These are phyloP conservation scores for Xerocomus potaroensis DNA, from an alignment of 768 basidiomycete species.

Conservation along the genomic window DNA sequence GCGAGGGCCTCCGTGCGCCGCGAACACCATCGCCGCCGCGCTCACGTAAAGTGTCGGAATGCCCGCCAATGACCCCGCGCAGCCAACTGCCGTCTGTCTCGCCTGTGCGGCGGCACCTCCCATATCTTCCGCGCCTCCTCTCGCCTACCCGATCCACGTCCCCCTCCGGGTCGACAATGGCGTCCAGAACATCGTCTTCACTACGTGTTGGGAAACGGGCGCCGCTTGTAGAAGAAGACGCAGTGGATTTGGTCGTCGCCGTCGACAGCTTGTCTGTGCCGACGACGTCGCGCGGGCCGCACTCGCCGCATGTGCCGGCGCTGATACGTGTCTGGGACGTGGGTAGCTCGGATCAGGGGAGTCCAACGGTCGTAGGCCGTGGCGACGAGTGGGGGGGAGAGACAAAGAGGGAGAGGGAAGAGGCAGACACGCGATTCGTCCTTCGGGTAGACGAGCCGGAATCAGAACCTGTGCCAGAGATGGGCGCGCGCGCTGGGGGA, in stretches of 20 bases:
- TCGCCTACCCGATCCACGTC: not conserved
- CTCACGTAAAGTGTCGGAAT: slow-evolving; percentile 6
- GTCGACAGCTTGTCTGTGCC: slow-evolving; percentile 17
- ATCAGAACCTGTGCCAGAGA: not conserved
- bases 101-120: too few species aligned
- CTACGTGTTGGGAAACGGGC: slow-evolving; percentile 6
- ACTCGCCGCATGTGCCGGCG: slow-evolving; percentile 17
- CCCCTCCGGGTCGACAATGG: not conserved
- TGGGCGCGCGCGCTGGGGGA: not conserved
- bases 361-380: not conserved
- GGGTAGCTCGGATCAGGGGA: not conserved
- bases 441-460: slow-evolving; percentile 6
- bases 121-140: slow-evolving; percentile 10
- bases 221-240: slow-evolving; percentile 48
- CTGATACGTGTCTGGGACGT: slow-evolving; percentile 28
- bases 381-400: too few species aligned
- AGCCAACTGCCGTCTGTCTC: slow-evolving; percentile 15
- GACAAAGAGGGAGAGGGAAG: too few species aligned
- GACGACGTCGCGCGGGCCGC: slow-evolving; percentile 7
- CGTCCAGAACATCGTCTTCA: not conserved
- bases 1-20: too few species aligned
- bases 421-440: slow-evolving; percentile 1
- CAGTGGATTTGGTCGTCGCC: slow-evolving; percentile 79
- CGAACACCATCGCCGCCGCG: slow-evolving; percentile 10
- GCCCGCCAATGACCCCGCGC: slow-evolving; percentile 4